These are phyloP conservation scores for Populus ilicifolia DNA, from an alignment of 345 rosid species.

Conservation along the genomic window DNA sequence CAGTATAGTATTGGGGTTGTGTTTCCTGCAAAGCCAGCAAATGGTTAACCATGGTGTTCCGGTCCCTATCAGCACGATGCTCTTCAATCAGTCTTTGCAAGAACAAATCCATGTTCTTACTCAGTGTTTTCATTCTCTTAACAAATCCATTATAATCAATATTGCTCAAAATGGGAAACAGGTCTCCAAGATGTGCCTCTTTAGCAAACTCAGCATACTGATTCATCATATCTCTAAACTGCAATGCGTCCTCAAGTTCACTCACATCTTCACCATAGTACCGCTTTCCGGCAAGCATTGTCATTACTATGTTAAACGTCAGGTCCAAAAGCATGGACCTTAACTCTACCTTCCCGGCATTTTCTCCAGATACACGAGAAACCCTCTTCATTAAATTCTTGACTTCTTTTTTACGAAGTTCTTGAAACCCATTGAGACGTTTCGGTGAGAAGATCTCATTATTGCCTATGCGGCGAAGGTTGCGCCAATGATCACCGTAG, in stretches of 20 bases:
- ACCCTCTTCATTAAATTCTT: conserved; percentile 33
- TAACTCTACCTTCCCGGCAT: conserved; percentile 6
- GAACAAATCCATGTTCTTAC: conserved; percentile 30
- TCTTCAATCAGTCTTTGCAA: conserved; percentile 49
- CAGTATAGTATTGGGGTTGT: conserved; percentile 37
- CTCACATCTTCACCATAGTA: conserved; percentile 40
- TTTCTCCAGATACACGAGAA: conserved; percentile 10
- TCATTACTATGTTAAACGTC: conserved; percentile 8
- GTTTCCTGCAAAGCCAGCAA: conserved; percentile 40
- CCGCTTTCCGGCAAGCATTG: conserved; percentile 19
- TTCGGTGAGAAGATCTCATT: conserved; percentile 46
- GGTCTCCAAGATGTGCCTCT: conserved; percentile 38
- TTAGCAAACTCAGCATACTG: conserved; percentile 24
- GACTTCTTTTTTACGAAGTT: conserved; percentile 45
- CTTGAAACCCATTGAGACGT: conserved; percentile 37
- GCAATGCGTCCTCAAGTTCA: conserved; percentile 30
- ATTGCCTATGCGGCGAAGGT: conserved; percentile 48
- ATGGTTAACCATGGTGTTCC: conserved; percentile 41
- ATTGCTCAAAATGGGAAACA: conserved; percentile 42
- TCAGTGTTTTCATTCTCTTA: conserved; percentile 22
- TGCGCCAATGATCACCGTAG: conserved; percentile 69
- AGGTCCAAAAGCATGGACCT: not conserved
- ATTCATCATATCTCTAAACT: conserved; percentile 34
- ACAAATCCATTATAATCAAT: conserved; percentile 19
- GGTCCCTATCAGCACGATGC: conserved; percentile 14